Conservation (phyloP, 1,284 basidiomycete genomes). For the Heterobasidion parviporum region DNA sequence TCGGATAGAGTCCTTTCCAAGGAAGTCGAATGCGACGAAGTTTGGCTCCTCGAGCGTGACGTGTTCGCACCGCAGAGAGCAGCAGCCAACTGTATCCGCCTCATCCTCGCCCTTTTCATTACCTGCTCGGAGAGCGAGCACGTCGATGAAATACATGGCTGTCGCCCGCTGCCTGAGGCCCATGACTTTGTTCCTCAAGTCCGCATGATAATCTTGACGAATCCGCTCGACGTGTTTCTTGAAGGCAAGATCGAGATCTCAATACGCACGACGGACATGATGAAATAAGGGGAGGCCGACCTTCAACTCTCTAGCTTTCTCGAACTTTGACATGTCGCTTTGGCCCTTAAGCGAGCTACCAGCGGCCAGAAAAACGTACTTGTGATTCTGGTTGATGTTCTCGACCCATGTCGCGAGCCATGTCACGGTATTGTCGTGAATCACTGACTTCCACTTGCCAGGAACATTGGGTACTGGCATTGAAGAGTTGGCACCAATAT, state of each 20-base stretch:
- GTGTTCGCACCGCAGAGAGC: conserved; percentile 91
- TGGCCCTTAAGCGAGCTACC: conserved; percentile 94
- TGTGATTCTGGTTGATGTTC: conserved; percentile 87
- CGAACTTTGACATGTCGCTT: conserved; percentile 93
- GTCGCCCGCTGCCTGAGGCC: conserved; percentile 90
- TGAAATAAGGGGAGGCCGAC: conserved; percentile 27
- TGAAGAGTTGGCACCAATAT: conserved; percentile 73
- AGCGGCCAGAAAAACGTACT: conserved; percentile 94
- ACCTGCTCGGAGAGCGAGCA: conserved; percentile 89
- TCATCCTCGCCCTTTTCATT: conserved; percentile 99
- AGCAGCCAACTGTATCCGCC: conserved; percentile 96
- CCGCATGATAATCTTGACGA: conserved; percentile 77
- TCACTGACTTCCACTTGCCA: conserved; percentile 80
- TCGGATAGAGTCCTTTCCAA: conserved; percentile 96
- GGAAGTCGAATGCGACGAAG: conserved; percentile 87
- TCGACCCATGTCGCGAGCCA: conserved; percentile 98
- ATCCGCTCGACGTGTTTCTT: conserved; percentile 88
- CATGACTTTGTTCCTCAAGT: conserved; percentile 86
- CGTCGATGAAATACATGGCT: conserved; percentile 96
- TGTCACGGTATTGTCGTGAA: conserved; percentile 91
- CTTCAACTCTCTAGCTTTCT: conserved; percentile 93
- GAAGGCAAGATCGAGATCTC: not conserved
- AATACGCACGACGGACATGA: not conserved
- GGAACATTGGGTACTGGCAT: conserved; percentile 82
- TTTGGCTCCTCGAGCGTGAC: conserved; percentile 85